Conservation (phyloP, 495 filamentous ascomycete species). For the Evernia prunastri region DNA sequence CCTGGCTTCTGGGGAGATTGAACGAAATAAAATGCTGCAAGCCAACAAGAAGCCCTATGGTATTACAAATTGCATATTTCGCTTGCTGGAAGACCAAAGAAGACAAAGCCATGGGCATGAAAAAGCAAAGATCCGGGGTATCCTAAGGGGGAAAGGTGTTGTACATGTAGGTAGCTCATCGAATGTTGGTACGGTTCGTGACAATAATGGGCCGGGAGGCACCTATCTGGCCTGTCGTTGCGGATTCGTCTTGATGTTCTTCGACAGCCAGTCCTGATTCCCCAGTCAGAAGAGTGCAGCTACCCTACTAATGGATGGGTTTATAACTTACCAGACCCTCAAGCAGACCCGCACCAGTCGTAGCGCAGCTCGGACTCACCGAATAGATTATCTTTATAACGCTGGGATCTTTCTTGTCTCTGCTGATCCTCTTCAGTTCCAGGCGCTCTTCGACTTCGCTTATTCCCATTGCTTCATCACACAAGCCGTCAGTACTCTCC, state of each 20-base stretch:
- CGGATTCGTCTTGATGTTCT: constrained; percentile 78
- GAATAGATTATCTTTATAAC: too few relatives aligned
- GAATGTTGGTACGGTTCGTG: not conserved
- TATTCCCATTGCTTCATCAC: constrained; percentile 66
- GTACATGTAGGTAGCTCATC: constrained; percentile 11
- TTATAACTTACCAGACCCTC: constrained; percentile 84
- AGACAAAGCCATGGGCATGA: not conserved
- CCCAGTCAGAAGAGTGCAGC: not conserved
- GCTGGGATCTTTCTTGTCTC: too few relatives aligned
- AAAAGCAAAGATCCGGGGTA: constrained; percentile 12
- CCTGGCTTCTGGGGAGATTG: not conserved
- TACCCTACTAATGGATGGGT: not conserved
- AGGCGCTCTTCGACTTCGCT: constrained; percentile 81
- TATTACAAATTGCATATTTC: constrained; percentile 7
- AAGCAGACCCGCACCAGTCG: constrained; percentile 85
- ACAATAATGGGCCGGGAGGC: not conserved
- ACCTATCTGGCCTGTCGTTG: constrained; percentile 24
- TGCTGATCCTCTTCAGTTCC: constrained; percentile 67
- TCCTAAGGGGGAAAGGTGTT: constrained; percentile 8
- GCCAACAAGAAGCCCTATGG: constrained; percentile 12
- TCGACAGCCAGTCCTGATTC: constrained; percentile 77
- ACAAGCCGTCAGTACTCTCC: constrained; percentile 1
- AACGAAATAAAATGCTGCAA: not conserved
- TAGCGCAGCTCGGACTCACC: constrained; percentile 94
- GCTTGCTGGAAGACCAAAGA: constrained; percentile 5